These are phyloP conservation scores for Amaranthus cruentus DNA, from an alignment of 148 eudicot genomes.

Conservation along the genomic window DNA sequence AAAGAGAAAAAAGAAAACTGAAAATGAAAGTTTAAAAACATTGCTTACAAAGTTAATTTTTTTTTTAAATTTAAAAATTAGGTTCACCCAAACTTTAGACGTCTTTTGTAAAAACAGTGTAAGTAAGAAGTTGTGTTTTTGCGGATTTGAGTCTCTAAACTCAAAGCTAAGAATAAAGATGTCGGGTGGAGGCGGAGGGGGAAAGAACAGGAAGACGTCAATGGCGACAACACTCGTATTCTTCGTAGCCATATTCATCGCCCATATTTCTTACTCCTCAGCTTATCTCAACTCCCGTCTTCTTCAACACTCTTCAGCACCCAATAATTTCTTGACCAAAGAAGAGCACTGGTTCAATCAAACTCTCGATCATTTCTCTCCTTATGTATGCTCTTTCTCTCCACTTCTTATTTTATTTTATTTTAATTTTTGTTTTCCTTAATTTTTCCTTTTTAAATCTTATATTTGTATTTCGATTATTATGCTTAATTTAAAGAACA, in stretches of 20 bases:
- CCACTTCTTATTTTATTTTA: neutral
- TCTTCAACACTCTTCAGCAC: slow-evolving; percentile 16
- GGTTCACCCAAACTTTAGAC: too few species aligned
- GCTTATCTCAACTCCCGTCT: slow-evolving; percentile 33
- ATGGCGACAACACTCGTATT: neutral
- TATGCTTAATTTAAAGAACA: neutral
- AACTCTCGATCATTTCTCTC: slow-evolving; percentile 88
- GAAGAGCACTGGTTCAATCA: slow-evolving; percentile 76
- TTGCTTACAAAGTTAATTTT: too few species aligned
- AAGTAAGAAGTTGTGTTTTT: too few species aligned
- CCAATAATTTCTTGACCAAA: slow-evolving; percentile 40
- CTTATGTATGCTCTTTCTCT: slow-evolving; percentile 41
- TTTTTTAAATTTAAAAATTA: too few species aligned
- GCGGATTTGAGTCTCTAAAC: too few species aligned
- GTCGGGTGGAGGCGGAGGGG: too few species aligned
- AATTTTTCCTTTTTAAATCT: neutral
- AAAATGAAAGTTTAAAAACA: too few species aligned
- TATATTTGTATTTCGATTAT: neutral
- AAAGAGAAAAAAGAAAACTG: too few species aligned
- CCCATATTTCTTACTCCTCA: slow-evolving; percentile 17
- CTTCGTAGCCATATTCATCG: slow-evolving; percentile 11
- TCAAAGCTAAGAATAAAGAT: too few species aligned
- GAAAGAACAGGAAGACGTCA: too few species aligned
- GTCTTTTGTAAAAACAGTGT: too few species aligned
- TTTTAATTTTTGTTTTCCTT: neutral